These are phyloP conservation scores for Millerago galiae DNA, from an alignment of 805 yeast genomes.

Conservation along the genomic window DNA sequence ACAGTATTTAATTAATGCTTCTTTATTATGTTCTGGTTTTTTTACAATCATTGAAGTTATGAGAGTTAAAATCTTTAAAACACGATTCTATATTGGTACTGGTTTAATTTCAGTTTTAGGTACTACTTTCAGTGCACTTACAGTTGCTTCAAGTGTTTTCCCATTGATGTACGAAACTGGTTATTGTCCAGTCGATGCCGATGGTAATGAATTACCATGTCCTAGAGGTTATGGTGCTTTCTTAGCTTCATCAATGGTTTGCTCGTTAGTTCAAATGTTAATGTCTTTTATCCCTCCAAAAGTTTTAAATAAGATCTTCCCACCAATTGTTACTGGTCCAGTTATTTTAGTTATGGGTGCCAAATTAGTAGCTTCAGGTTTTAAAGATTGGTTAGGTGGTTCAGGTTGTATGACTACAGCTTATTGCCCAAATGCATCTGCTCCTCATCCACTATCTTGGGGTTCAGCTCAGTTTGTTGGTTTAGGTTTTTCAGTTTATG, in stretches of 20 bases:
- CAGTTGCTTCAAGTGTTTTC: constrained; percentile 68
- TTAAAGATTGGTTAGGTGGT: constrained; percentile 87
- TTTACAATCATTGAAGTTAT: constrained; percentile 73
- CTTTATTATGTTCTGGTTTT: constrained; percentile 64
- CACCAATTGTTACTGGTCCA: constrained; percentile 90
- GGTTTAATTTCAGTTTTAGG: constrained; percentile 89
- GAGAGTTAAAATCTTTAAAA: constrained; percentile 65
- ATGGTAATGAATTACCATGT: constrained; percentile 68
- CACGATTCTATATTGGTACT: constrained; percentile 77
- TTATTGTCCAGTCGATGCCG: constrained; percentile 52
- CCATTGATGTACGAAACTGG: constrained; percentile 78
- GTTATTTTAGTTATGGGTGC: constrained; percentile 83
- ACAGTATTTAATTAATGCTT: constrained; percentile 65
- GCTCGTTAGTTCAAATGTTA: constrained; percentile 67
- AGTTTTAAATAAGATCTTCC: constrained; percentile 65
- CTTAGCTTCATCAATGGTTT: constrained; percentile 70
- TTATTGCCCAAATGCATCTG: constrained; percentile 37
- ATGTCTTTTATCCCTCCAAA: constrained; percentile 75
- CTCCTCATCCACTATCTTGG: constrained; percentile 61
- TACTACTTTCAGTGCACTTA: constrained; percentile 81
- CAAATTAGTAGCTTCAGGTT: constrained; percentile 61
- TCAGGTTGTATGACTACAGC: constrained; percentile 45
- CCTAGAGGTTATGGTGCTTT: constrained; percentile 89
- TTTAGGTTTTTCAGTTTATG: constrained; percentile 75
- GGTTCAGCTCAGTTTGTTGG: constrained; percentile 87